Evolutionary conservation across 1,284 basidiomycete species (phyloP).

Genomic region (Farysia itapuensis): DNA sequence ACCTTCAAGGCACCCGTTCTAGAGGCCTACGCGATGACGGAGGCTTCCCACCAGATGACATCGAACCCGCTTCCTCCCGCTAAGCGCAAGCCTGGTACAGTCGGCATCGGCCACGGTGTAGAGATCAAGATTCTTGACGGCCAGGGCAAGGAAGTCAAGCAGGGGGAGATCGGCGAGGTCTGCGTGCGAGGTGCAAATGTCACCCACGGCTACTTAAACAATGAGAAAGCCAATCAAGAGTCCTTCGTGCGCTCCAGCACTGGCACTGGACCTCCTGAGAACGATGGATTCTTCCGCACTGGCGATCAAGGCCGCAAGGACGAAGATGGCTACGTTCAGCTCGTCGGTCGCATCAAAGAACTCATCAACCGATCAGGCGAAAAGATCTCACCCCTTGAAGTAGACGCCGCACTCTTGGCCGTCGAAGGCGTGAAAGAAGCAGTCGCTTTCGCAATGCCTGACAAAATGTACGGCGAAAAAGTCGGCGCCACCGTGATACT

Average conservation of each 20-base stretch:
- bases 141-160: conserved; percentile 57
- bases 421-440: conserved; percentile 66
- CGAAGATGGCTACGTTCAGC: conserved; percentile 67
- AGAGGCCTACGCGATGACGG: conserved; percentile 62
- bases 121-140: conserved; percentile 62
- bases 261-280: conserved; percentile 31
- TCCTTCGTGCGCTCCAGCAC: conserved; percentile 55
- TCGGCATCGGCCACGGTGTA: conserved; percentile 63
- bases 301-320: conserved; percentile 71
- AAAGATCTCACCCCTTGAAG: conserved; percentile 71
- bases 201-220: conserved; percentile 63
- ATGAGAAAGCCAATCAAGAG: conserved; percentile 61
- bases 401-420: conserved; percentile 64
- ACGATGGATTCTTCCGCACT: conserved; percentile 65
- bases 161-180: conserved; percentile 62
- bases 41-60: conserved; percentile 64
- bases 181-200: conserved; percentile 64
- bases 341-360: conserved; percentile 59
- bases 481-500: conserved; percentile 60
- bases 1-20: conserved; percentile 63
- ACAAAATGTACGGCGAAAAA: conserved; percentile 59
- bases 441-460: conserved; percentile 61
- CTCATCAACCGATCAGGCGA: conserved; percentile 66
- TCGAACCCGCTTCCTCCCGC: conserved; percentile 60
- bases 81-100: conserved; percentile 62